phyloP scores from a whole-genome alignment of 768 basidiomycete species.

The Hirschioporus abietinus region DNA sequence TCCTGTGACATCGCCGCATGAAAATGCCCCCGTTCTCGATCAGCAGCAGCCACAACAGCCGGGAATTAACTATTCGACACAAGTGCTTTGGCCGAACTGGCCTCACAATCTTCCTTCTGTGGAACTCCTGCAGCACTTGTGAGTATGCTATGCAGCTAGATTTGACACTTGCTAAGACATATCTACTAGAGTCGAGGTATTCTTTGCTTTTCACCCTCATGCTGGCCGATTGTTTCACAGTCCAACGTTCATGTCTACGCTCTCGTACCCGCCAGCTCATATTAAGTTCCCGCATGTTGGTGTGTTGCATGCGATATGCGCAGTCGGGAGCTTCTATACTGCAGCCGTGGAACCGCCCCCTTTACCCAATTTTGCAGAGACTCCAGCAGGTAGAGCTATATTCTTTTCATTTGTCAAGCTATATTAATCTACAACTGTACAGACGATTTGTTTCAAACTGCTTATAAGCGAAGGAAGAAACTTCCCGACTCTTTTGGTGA shows the following conservation, averaged over 20 bases:
- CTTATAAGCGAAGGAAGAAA: slow-evolving; percentile 34
- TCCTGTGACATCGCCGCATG: background rate
- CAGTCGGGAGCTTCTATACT: slow-evolving; percentile 70
- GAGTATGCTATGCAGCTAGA: slow-evolving; percentile 19
- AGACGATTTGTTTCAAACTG: slow-evolving; percentile 54
- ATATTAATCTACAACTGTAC: background rate
- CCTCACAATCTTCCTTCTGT: slow-evolving; percentile 58
- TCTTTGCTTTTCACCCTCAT: slow-evolving; percentile 75
- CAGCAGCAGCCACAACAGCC: slow-evolving; percentile 5
- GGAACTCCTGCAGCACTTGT: slow-evolving; percentile 62
- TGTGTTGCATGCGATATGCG: slow-evolving; percentile 84
- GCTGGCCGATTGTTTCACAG: slow-evolving; percentile 66
- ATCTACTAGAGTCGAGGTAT: slow-evolving; percentile 58
- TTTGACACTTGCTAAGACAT: background rate
- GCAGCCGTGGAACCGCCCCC: slow-evolving; percentile 58
- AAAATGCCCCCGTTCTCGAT: slow-evolving; percentile 1
- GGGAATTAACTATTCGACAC: slow-evolving; percentile 12
- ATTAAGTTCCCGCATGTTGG: slow-evolving; percentile 67
- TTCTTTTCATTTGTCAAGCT: background rate
- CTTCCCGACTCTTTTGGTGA: slow-evolving; percentile 61
- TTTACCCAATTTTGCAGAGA: slow-evolving; percentile 42
- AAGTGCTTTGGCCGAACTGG: slow-evolving; percentile 37
- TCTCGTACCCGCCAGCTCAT: slow-evolving; percentile 61
- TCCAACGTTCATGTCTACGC: slow-evolving; percentile 56
- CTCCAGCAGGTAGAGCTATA: slow-evolving; percentile 6